Percentiles rank a stretch among this genome's conserved stretches.
Evolutionary conservation across 228 moss, liverwort and hornwort genomes (phyloP).

Genomic region (Sphagnum magellanicum): DNA sequence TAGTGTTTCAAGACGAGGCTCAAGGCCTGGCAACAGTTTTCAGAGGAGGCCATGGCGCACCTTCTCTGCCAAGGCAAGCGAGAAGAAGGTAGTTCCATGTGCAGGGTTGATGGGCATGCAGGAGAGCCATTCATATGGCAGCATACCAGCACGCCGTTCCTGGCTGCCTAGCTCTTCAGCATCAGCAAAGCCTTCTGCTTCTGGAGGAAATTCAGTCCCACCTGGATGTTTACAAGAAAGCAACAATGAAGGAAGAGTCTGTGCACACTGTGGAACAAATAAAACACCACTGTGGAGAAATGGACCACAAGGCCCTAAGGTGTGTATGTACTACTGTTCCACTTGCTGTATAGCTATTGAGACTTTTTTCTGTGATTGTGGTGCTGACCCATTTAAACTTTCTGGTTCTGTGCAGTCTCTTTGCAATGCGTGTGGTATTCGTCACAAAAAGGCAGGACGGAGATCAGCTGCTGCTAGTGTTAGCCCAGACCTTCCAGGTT

Average conservation of each 20-base stretch:
- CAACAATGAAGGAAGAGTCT: conserved; percentile 24
- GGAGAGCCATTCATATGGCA: conserved; percentile 24
- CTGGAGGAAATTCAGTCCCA: conserved; percentile 10
- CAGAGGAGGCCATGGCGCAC: conserved; percentile 20
- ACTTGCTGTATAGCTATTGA: neutral
- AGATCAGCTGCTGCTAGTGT: conserved; percentile 45
- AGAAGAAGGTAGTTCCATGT: conserved; percentile 19
- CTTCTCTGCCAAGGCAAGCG: conserved; percentile 5
- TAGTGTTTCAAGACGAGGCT: conserved; percentile 11
- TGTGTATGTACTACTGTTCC: conserved; percentile 1
- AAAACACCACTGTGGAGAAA: conserved; percentile 80
- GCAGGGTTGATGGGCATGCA: conserved; percentile 22
- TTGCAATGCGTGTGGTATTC: conserved; percentile 78
- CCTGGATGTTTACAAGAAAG: conserved; percentile 32
- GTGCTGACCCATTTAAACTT: neutral
- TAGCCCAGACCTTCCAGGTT: conserved; percentile 14
- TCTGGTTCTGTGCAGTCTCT: conserved; percentile 39
- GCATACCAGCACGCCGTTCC: conserved; percentile 29
- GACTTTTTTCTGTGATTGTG: neutral
- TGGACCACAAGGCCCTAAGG: conserved; percentile 71
- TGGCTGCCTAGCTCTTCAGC: conserved; percentile 18
- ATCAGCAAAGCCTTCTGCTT: conserved; percentile 7
- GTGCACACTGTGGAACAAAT: conserved; percentile 58
- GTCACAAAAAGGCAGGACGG: conserved; percentile 67
- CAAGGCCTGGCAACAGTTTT: conserved; percentile 4